Evolutionary conservation across 345 rosid genomes (phyloP), one percentile per base, ranked within the genome.

Genomic region (Lumnitzera littorea): DNA sequence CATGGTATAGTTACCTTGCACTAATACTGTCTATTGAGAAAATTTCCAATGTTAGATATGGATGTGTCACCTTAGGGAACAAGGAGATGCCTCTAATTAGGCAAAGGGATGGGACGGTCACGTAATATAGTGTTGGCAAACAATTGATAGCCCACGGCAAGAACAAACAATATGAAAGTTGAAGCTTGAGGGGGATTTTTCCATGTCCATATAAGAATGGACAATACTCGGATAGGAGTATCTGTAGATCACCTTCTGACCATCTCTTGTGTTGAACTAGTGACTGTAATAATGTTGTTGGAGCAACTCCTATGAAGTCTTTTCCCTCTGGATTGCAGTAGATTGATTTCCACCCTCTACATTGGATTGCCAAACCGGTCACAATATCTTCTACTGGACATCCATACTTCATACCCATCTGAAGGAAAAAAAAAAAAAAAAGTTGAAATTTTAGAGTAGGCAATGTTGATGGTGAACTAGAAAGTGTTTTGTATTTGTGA

Each of bases 291-390:
- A 74, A 63, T 5, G 81, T 59, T 6, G 63, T 71, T 15, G 83
- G 79, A 50, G 78, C 76, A 43, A 76, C n/a, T 29, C 80, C 86
- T 36, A 62, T 16, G 63, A 78, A 82, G 23, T 70, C 74, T 31
- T 70, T 62, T 61, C 70, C 65, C 60, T 71, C 43, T 16, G 83
- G 78, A 61, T 64, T 65, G 15, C 27, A 65, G 56, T 62, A 59
- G 13, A 62, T 58, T 5, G 86, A 78, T 58, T 62, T 76, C 83
- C 86, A 81, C 17, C 81, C 79, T 59, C 58, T 73, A 56, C 86
- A 76, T 51, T 69, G 73, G 61, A 76, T 74, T 1, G 64, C 48
- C 15, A 73, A 58, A 56, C 81, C 81, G 2, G 81, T 71, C 11
- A 81, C 23, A 56, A 76, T 61, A 51, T 81, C 83, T 68, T 81